Evolutionary conservation across 2,329 filamentous ascomycete species (phyloP).

Genomic region (Colletotrichum lindemuthianum): DNA sequence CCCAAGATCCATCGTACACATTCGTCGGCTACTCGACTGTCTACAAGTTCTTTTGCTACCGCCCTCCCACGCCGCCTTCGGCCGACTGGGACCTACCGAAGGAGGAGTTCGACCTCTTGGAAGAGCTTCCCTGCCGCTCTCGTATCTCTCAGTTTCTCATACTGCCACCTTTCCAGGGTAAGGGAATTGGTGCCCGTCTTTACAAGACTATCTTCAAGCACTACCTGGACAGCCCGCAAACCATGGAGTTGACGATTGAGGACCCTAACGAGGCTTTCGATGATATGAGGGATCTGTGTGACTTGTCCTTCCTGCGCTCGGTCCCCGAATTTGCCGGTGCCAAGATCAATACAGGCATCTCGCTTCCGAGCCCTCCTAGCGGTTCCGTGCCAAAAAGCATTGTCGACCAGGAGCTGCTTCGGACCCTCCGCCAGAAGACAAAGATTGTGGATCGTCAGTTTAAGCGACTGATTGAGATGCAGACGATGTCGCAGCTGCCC

Average conservation of each 20-base stretch:
- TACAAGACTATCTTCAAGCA: constrained; percentile 82
- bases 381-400: constrained; percentile 57
- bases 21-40: constrained; percentile 92
- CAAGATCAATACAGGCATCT: constrained; percentile 61
- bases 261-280: constrained; percentile 92
- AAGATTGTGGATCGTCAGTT: constrained; percentile 86
- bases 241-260: constrained; percentile 89
- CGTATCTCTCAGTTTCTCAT: constrained; percentile 95
- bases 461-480: constrained; percentile 78
- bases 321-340: constrained; percentile 68
- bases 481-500: constrained; percentile 71
- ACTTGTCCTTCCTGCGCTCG: constrained; percentile 72
- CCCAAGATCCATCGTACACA: constrained; percentile 70
- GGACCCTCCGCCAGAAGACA: constrained; percentile 65
- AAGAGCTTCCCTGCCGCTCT: constrained; percentile 77
- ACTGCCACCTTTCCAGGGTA: constrained; percentile 84
- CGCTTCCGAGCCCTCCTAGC: constrained; percentile 58
- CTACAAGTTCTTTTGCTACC: constrained; percentile 83
- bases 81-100: constrained; percentile 57
- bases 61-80: constrained; percentile 55
- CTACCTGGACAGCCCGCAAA: constrained; percentile 73
- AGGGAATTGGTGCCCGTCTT: constrained; percentile 81
- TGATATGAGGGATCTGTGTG: constrained; percentile 79
- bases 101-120: constrained; percentile 59
- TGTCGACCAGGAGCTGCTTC: constrained; percentile 65